Conservation (phyloP, 169 alveolate genomes). For the Eimeria mitis region DNA sequence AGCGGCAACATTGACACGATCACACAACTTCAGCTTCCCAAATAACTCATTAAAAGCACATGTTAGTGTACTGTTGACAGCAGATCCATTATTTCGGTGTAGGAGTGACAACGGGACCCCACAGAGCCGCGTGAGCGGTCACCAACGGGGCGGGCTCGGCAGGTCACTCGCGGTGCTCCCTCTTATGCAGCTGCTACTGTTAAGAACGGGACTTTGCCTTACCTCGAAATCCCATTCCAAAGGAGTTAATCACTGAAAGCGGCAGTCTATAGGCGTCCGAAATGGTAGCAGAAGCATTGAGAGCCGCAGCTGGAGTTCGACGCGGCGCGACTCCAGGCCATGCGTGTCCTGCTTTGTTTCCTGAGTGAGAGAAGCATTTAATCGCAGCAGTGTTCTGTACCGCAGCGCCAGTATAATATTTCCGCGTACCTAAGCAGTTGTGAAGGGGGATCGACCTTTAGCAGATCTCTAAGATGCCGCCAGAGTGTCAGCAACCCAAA, state of each 20-base stretch:
- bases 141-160: background rate
- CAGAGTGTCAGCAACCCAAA: conserved; percentile 3
- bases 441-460: background rate
- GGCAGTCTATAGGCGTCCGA: background rate
- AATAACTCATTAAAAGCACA: background rate
- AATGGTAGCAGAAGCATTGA: conserved; percentile 3
- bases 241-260: background rate
- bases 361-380: background rate
- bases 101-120: conserved; percentile 14
- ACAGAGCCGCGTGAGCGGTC: conserved; percentile 6
- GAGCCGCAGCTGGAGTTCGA: conserved; percentile 20
- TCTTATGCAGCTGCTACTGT: background rate
- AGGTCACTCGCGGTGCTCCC: background rate
- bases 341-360: background rate
- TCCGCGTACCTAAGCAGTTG: background rate
- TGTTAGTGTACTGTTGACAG: background rate
- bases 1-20: background rate
- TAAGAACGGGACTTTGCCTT: background rate
- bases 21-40: background rate
- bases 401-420: background rate
- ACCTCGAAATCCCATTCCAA: background rate
- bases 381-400: background rate
- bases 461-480: background rate
- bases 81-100: background rate
- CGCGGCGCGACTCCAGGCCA: conserved; percentile 1